Percentiles rank a stretch among this genome's conserved stretches.
These are phyloP conservation scores for Yamadazyma membranifaciens DNA, from an alignment of 1,139 yeast species.

Conservation along the genomic window DNA sequence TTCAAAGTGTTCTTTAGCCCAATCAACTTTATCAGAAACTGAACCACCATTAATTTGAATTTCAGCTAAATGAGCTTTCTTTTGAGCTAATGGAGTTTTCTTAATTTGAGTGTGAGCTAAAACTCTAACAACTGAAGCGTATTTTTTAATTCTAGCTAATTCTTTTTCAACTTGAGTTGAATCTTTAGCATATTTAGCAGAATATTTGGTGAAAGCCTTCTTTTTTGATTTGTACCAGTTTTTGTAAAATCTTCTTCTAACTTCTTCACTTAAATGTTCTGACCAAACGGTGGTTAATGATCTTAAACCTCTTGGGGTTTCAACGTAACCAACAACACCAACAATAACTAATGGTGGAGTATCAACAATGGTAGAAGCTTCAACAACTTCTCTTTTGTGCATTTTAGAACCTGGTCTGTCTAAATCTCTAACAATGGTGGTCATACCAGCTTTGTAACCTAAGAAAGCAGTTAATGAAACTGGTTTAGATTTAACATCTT, in stretches of 20 bases:
- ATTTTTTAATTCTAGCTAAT: slow-evolving; percentile 97
- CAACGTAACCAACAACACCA: slow-evolving; percentile 99
- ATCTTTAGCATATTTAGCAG: slow-evolving; percentile 95
- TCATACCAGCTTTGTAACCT: slow-evolving; percentile 99
- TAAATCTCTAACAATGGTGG: slow-evolving; percentile 99
- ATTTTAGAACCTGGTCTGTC: slow-evolving; percentile 99
- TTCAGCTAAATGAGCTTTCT: slow-evolving; percentile 99
- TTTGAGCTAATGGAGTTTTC: slow-evolving; percentile 98
- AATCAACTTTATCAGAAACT: slow-evolving; percentile 92
- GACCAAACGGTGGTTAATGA: slow-evolving; percentile 99
- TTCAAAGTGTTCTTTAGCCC: slow-evolving; percentile 99
- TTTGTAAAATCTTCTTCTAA: slow-evolving; percentile 99
- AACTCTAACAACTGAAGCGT: slow-evolving; percentile 98
- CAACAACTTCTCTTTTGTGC: slow-evolving; percentile 99
- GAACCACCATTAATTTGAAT: slow-evolving; percentile 99
- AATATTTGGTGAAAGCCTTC: slow-evolving; percentile 99
- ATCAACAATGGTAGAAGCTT: slow-evolving; percentile 99
- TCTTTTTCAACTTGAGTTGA: slow-evolving; percentile 91
- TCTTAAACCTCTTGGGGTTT: slow-evolving; percentile 99
- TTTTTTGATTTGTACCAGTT: slow-evolving; percentile 99
- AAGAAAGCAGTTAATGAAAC: slow-evolving; percentile 99
- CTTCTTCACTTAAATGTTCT: slow-evolving; percentile 98
- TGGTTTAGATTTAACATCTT: slow-evolving; percentile 97
- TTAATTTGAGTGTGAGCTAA: slow-evolving; percentile 99
- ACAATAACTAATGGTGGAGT: slow-evolving; percentile 98